Evolutionary conservation across 768 basidiomycete species (phyloP), one percentile per base, ranked within the genome.

Genomic region (Russula compacta): DNA sequence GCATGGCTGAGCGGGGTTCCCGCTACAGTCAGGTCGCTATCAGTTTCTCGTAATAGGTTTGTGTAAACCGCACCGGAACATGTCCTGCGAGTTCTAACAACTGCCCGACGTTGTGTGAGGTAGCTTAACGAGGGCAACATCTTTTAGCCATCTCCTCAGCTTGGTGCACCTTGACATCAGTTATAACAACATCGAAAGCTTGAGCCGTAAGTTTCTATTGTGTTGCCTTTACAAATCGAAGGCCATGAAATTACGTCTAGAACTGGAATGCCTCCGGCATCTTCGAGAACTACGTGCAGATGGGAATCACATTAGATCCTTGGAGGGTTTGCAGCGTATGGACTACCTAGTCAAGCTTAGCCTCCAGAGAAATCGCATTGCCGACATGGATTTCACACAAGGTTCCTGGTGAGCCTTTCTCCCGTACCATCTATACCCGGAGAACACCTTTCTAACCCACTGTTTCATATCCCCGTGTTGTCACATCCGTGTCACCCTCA

Each of bases 81-180:
- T 43, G 19, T 63, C 47, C 21, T 14, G 35, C n/a, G 39, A 6
- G 19, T 47, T 47, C 50, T 54, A 51, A 47, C 49, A 21, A 49
- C 36, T 61, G 60, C 54, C 47, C 47, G 47, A 61, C 61, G 66
- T 57, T 43, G 54, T 40, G 14, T 29, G 60, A 65, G 53, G 47
- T 60, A 92, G 91, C 66, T 79, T 98, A 67, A 89, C 91, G 67
- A 82, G 84, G 64, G 75, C 95, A 66, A 93, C 93, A 38, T 92
- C 94, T 29, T 95, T 92, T 73, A 80, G 81, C 70, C 93, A 98
- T 73, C 78, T 99, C 68, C 76, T 79, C 39, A 89, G 91, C 70
- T 79, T 99, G 44, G 92, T 94, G 74, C 83, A 81, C 68, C 80
- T 99, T 69, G 93, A 99, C 75, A 84, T 99, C 63, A 93, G 92